A percentile compares a stretch with the other conserved stretches of the same genome.
Conservation (phyloP, 768 basidiomycete species). For the Leccinum aurantiacum region DNA sequence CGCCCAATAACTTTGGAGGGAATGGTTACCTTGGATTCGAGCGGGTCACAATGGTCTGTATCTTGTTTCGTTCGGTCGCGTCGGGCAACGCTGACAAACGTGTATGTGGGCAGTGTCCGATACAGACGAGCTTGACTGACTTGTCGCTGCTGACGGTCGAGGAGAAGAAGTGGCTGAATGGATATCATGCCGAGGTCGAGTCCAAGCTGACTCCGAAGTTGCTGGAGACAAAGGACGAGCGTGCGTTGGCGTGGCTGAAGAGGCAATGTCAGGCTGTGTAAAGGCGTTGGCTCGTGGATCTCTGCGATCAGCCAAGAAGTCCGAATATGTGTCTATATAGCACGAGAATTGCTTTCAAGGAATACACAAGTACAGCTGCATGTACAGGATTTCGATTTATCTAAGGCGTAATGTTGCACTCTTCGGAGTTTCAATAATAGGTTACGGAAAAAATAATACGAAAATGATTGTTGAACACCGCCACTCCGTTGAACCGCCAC, state of each 20-base stretch:
- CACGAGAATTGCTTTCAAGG: neutral
- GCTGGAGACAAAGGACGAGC: conserved; percentile 41
- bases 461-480: neutral
- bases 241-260: conserved; percentile 27
- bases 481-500: neutral
- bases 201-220: conserved; percentile 52
- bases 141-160: conserved; percentile 52
- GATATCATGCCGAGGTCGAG: conserved; percentile 73
- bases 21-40: conserved; percentile 85
- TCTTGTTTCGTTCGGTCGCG: neutral
- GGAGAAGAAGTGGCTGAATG: conserved; percentile 84
- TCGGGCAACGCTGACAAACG: neutral
- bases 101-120: conserved; percentile 57
- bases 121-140: conserved; percentile 83
- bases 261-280: conserved; percentile 18
- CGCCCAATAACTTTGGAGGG: conserved; percentile 77
- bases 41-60: conserved; percentile 78
- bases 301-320: neutral
- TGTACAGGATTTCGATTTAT: neutral
- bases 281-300: neutral
- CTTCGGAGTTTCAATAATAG: neutral
- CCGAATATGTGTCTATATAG: conserved; percentile 1
- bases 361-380: neutral
- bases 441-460: no score
- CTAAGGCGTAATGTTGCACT: no score